Percentiles rank a stretch among this genome's conserved stretches.
phyloP scores from a whole-genome alignment of 2,329 filamentous ascomycete species.

The Zasmidium angulare region DNA sequence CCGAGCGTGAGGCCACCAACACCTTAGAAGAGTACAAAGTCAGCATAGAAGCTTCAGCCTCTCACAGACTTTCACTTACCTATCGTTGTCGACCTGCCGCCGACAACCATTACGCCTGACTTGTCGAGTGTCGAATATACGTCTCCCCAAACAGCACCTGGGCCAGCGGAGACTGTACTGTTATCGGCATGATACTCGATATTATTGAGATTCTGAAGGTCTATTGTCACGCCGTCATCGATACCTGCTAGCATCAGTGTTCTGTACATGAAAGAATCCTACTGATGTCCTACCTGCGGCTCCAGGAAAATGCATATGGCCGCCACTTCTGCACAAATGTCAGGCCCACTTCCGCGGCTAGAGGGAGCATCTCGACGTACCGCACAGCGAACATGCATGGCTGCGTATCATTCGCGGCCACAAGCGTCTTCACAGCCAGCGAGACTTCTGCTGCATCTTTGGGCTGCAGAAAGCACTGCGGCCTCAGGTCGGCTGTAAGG shows the following conservation, averaged over 20 bases:
- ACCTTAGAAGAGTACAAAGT: conserved; percentile 3
- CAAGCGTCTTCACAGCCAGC: conserved; percentile 10
- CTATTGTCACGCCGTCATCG: conserved; percentile 26
- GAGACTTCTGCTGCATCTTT: conserved; percentile 10
- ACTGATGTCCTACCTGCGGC: conserved; percentile 17
- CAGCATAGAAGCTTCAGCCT: neutral
- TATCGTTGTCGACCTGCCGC: conserved; percentile 39
- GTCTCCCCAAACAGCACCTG: conserved; percentile 47
- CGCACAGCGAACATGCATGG: conserved; percentile 23
- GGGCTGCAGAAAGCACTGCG: conserved; percentile 16
- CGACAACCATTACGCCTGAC: conserved; percentile 43
- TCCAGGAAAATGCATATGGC: conserved; percentile 25
- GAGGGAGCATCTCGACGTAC: neutral
- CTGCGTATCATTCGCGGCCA: conserved; percentile 14
- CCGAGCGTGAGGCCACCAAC: conserved; percentile 26
- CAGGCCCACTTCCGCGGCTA: neutral
- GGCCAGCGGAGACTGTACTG: conserved; percentile 44
- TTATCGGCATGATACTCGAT: conserved; percentile 37
- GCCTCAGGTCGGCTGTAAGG: conserved; percentile 8
- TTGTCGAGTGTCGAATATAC: conserved; percentile 45
- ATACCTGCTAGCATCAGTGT: conserved; percentile 10
- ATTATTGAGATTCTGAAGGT: conserved; percentile 22
- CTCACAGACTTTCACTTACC: conserved; percentile 6
- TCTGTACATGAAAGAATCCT: no score
- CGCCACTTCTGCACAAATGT: conserved; percentile 25